Evolutionary conservation across 179 eudicot genomes (phyloP), one percentile per base, ranked within the genome.

Genomic region (Carnegiea gigantea): DNA sequence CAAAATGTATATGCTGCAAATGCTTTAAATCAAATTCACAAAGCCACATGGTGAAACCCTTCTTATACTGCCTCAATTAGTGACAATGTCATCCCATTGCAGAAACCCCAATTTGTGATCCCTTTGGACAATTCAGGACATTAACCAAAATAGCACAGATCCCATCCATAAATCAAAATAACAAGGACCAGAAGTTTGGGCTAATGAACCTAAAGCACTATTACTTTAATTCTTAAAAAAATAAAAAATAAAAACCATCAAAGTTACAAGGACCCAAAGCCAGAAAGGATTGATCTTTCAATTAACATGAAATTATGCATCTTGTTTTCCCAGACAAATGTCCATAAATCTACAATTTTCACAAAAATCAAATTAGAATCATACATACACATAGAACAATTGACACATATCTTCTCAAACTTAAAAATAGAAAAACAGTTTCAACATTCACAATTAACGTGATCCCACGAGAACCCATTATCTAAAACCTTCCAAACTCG

Each of bases 381-480:
- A 40, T 59, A 30, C 51, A 70, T 36, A 54, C 1, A 33, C 5
- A 18, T 33, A 36, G 30, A 18, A 33, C 6, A 40, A 79, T 44
- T 70, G 21, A 12, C 2, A 79, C 30, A 8, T 12, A 80, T 68
- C 59, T 20, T 4, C 43, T 40, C 53, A 43, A 48, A 11, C 2
- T 20, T 20, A 2, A 70, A n/a, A 1, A 62, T 17, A 13, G 2
- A 65, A 21, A 30, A 67, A 49, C 43, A 46, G 48, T 12, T 67
- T 23, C 40, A 23, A 77, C 28, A 1, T 14, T 78, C 75, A 75
- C 11, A 11, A 24, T 75, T 72, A 2, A 62, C 65, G 75, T 21
- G 38, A 81, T 48, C 79, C 62, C 11, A 12, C 21, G 60, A 70
- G 24, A 73, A 78, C 78, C 68, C 57, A 49, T 11, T 23, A 60